Percentiles rank a stretch among this genome's conserved stretches.
phyloP scores from a whole-genome alignment of 2,329 filamentous ascomycete genomes.

The Alternaria hordeiaustralica region DNA sequence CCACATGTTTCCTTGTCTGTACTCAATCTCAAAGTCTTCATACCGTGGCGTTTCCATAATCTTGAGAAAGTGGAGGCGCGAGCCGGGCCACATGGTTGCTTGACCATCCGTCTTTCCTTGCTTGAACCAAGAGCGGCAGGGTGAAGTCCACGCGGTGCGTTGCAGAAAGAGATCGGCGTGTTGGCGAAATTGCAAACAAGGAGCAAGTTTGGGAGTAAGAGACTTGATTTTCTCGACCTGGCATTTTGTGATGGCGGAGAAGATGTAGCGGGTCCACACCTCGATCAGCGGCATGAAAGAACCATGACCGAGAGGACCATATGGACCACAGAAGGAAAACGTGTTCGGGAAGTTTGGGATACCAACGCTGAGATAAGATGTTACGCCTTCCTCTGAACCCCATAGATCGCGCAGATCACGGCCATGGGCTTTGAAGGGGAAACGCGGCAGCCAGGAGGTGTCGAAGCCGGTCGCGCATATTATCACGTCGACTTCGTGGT shows the following conservation, averaged over 20 bases:
- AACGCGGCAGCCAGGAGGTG: slow-evolving; percentile 35
- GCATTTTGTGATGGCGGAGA: slow-evolving; percentile 28
- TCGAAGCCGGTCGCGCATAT: slow-evolving; percentile 54
- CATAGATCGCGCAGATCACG: slow-evolving; percentile 47
- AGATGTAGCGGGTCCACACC: slow-evolving; percentile 32
- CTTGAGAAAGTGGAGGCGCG: slow-evolving; percentile 31
- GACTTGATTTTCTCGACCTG: slow-evolving; percentile 34
- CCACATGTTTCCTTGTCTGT: slow-evolving; percentile 27
- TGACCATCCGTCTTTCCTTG: slow-evolving; percentile 30
- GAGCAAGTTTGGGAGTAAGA: slow-evolving; percentile 20
- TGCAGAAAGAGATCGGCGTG: slow-evolving; percentile 33
- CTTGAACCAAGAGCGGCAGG: slow-evolving; percentile 35
- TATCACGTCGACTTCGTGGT: slow-evolving; percentile 49
- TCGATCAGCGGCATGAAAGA: slow-evolving; percentile 35
- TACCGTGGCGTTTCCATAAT: slow-evolving; percentile 26
- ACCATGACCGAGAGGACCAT: slow-evolving; percentile 31
- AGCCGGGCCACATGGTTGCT: slow-evolving; percentile 31
- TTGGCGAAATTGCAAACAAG: slow-evolving; percentile 22
- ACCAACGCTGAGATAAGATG: slow-evolving; percentile 51
- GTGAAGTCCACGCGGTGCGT: slow-evolving; percentile 32
- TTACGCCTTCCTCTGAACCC: slow-evolving; percentile 43
- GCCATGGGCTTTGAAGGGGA: slow-evolving; percentile 36
- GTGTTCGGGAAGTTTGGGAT: slow-evolving; percentile 55
- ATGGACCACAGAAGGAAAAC: slow-evolving; percentile 51
- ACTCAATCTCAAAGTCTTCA: slow-evolving; percentile 34